phyloP scores from a whole-genome alignment of 108 stramenopile species.

The Discostella pseudostelligera region DNA sequence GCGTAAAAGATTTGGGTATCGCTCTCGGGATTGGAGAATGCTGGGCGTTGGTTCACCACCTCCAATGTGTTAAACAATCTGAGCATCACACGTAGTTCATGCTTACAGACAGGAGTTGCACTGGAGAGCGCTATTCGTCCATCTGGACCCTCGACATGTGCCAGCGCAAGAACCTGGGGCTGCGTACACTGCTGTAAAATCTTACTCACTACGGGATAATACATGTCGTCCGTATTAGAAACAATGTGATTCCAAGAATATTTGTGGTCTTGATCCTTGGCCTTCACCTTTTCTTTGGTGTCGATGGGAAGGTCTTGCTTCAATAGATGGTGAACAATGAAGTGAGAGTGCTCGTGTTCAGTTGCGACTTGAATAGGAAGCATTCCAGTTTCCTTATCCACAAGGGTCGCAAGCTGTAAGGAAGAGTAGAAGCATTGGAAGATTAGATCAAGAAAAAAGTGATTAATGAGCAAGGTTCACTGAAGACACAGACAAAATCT shows the following conservation, averaged over 20 bases:
- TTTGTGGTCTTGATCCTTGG: constrained; percentile 67
- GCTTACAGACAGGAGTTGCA: constrained; percentile 82
- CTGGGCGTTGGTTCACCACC: constrained; percentile 80
- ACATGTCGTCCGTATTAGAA: constrained; percentile 72
- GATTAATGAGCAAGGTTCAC: background rate
- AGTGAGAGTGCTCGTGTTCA: constrained; percentile 75
- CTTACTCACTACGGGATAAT: constrained; percentile 80
- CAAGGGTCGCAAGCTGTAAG: constrained; percentile 50
- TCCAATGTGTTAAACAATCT: constrained; percentile 81
- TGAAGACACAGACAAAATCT: background rate
- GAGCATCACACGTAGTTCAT: constrained; percentile 81
- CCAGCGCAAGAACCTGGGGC: constrained; percentile 73
- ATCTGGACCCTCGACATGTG: constrained; percentile 78
- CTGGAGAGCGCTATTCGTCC: constrained; percentile 75
- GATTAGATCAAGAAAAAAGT: background rate
- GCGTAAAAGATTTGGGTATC: constrained; percentile 86
- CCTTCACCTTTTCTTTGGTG: constrained; percentile 72
- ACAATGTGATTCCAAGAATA: constrained; percentile 85
- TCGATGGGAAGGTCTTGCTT: constrained; percentile 80
- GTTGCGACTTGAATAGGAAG: constrained; percentile 81
- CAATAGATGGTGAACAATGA: constrained; percentile 76
- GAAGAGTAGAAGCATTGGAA: background rate
- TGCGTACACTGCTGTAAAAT: constrained; percentile 76
- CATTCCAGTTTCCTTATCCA: constrained; percentile 69
- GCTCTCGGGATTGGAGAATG: constrained; percentile 75